These are phyloP conservation scores for Candida taoyuanica DNA, from an alignment of 805 yeast species.

Conservation along the genomic window DNA sequence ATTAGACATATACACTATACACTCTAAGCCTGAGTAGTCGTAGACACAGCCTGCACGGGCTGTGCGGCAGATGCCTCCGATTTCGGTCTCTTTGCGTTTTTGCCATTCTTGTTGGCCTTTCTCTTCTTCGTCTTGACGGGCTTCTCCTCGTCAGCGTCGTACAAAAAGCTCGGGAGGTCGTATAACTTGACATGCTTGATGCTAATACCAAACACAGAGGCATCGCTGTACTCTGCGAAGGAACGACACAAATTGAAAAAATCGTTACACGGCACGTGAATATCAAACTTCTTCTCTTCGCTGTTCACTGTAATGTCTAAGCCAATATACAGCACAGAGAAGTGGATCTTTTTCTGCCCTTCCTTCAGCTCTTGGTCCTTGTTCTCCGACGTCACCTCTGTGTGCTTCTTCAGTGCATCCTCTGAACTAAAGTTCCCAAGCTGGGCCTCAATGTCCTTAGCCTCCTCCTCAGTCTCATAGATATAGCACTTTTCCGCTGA, in stretches of 20 bases:
- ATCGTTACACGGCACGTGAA: constrained; percentile 86
- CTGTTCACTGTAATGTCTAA: constrained; percentile 39
- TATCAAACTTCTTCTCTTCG: constrained; percentile 64
- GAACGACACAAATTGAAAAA: constrained; percentile 76
- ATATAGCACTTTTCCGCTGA: constrained; percentile 55
- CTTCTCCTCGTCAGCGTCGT: constrained; percentile 69
- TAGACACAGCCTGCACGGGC: neutral
- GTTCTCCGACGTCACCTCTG: constrained; percentile 33
- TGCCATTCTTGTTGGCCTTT: constrained; percentile 37
- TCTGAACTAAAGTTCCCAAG: constrained; percentile 62
- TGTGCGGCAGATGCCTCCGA: constrained; percentile 16
- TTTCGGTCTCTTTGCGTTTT: constrained; percentile 34
- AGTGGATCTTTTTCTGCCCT: constrained; percentile 40
- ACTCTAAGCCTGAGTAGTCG: no score
- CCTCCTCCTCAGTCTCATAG: constrained; percentile 49
- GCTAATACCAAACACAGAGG: constrained; percentile 47
- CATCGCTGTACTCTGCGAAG: constrained; percentile 64
- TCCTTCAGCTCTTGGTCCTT: constrained; percentile 31
- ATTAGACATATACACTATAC: neutral
- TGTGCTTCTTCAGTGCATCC: constrained; percentile 32
- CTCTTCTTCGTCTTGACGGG: constrained; percentile 63
- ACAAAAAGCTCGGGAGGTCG: constrained; percentile 84
- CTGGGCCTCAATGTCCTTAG: constrained; percentile 49
- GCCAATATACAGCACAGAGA: constrained; percentile 81
- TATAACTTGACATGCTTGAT: constrained; percentile 71